A percentile compares a stretch with the other conserved stretches of the same genome.
Evolutionary conservation across 2,329 filamentous ascomycete genomes (phyloP).

Genomic region (Hypoxylon sp.): DNA sequence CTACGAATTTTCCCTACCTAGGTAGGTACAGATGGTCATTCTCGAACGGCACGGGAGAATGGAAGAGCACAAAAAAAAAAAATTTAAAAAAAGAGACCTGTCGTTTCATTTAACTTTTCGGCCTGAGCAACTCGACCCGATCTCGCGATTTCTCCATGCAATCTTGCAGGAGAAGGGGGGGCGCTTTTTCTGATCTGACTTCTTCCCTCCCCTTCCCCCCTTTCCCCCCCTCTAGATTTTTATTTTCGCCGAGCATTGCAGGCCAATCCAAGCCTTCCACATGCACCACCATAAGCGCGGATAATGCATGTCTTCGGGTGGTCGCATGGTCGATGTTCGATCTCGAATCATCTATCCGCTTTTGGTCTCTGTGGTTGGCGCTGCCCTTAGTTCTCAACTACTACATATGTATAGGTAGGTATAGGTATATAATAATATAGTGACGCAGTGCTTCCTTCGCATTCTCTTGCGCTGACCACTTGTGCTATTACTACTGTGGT

Average conservation of each 20-base stretch:
- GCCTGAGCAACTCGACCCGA: constrained; percentile 47
- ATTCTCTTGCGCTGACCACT: constrained; percentile 29
- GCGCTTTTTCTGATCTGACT: constrained; percentile 34
- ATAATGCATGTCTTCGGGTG: constrained; percentile 40
- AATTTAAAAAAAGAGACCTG: constrained; percentile 41
- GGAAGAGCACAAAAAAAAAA: neutral
- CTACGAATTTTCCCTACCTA: neutral
- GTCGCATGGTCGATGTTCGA: constrained; percentile 39
- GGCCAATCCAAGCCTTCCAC: constrained; percentile 43
- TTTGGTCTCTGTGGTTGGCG: constrained; percentile 26
- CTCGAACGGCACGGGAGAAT: constrained; percentile 7
- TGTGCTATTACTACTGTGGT: constrained; percentile 5
- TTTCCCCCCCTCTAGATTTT: constrained; percentile 7
- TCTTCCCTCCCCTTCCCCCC: constrained; percentile 2
- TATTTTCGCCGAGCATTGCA: constrained; percentile 41
- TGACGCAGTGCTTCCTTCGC: constrained; percentile 34
- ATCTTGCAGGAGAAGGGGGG: constrained; percentile 44
- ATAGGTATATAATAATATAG: constrained; percentile 32
- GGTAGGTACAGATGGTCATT: no score
- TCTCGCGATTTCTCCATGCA: constrained; percentile 46
- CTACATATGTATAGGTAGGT: constrained; percentile 1
- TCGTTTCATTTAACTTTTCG: constrained; percentile 47
- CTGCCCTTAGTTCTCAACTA: constrained; percentile 3
- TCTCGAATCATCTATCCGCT: constrained; percentile 41
- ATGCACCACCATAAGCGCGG: constrained; percentile 42